Evolutionary conservation across 331 rosid genomes (phyloP).

Genomic region (Acacia pycnantha): DNA sequence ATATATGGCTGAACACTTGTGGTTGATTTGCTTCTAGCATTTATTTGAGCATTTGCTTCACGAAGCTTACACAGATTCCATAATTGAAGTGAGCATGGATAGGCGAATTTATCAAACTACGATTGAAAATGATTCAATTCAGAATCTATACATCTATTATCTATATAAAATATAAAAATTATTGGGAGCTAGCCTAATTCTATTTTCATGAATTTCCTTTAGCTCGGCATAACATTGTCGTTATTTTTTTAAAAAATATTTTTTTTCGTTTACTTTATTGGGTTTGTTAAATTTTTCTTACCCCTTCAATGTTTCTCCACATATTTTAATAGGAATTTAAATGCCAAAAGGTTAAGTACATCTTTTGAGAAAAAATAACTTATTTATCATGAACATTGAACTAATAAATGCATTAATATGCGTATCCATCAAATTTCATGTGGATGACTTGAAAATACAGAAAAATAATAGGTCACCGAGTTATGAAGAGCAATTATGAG

Average conservation of each 20-base stretch:
- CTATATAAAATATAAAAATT: background rate
- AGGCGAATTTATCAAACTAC: background rate
- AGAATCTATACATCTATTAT: background rate
- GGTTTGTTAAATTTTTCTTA: background rate
- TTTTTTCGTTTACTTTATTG: background rate
- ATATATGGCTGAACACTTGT: background rate
- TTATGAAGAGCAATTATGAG: background rate
- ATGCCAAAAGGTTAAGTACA: background rate
- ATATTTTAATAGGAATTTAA: background rate
- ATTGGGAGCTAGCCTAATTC: background rate
- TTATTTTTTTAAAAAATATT: background rate
- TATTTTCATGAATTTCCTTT: background rate
- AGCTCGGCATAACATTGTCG: background rate
- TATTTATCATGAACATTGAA: background rate
- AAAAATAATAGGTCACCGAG: background rate
- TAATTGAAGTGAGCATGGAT: background rate
- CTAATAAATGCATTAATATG: background rate
- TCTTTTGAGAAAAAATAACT: background rate
- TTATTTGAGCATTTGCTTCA: background rate
- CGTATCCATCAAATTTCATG: background rate
- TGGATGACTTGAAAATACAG: background rate
- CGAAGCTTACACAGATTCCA: background rate
- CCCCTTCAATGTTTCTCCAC: background rate
- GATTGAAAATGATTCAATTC: background rate
- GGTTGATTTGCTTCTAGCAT: slow-evolving; percentile 11